phyloP scores from a whole-genome alignment of 768 basidiomycete species.

The Naganishia randhawae region DNA sequence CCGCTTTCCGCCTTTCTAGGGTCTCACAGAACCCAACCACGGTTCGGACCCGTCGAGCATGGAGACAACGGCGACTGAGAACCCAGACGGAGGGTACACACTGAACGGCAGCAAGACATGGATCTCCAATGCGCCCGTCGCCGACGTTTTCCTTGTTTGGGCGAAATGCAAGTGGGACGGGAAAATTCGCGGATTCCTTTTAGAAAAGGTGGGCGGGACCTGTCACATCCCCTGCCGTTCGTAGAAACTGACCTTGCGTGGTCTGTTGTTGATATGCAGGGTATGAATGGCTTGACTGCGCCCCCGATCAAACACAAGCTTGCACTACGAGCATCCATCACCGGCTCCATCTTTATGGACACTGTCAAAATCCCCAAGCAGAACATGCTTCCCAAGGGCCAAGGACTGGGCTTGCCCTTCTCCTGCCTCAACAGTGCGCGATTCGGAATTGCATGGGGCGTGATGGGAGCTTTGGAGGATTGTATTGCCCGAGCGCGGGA shows the following conservation, averaged over 20 bases:
- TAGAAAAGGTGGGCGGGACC: slow-evolving; percentile 67
- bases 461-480: slow-evolving; percentile 92
- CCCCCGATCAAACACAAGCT: slow-evolving; percentile 90
- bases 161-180: slow-evolving; percentile 88
- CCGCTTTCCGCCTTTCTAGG: slow-evolving; percentile 54
- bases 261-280: slow-evolving; percentile 57
- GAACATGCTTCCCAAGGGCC: slow-evolving; percentile 70
- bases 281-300: slow-evolving; percentile 71
- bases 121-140: slow-evolving; percentile 91
- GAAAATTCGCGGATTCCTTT: slow-evolving; percentile 80
- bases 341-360: slow-evolving; percentile 74
- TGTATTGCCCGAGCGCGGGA: slow-evolving; percentile 71
- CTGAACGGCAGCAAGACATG: slow-evolving; percentile 93
- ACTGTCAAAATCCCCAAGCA: slow-evolving; percentile 72
- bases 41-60: slow-evolving; percentile 97
- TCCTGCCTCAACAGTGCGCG: slow-evolving; percentile 88
- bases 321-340: slow-evolving; percentile 68
- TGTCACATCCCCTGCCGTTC: not conserved
- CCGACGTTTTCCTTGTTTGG: slow-evolving; percentile 93
- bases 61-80: slow-evolving; percentile 85
- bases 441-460: slow-evolving; percentile 88
- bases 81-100: slow-evolving; percentile 71
- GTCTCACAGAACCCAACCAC: slow-evolving; percentile 92
- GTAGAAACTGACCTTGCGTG: not conserved
- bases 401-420: slow-evolving; percentile 79